These are phyloP conservation scores for Carpinus viminea DNA, from an alignment of 306 rosid species.

Conservation along the genomic window DNA sequence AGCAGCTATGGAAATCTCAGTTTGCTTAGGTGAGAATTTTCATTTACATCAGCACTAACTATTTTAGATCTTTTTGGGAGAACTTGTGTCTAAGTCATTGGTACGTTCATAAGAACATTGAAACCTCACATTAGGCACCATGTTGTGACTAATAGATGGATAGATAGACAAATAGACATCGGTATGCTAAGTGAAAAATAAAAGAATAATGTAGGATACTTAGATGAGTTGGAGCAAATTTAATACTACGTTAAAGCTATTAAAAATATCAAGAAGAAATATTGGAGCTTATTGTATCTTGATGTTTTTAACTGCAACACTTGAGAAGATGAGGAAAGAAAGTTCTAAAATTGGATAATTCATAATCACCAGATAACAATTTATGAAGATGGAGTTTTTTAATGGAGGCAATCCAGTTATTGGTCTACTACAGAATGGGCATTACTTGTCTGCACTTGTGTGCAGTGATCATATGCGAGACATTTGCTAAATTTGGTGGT, in stretches of 20 bases:
- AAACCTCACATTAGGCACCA: neutral
- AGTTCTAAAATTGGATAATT: slow-evolving; percentile 5
- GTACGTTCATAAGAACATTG: slow-evolving; percentile 7
- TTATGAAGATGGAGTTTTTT: neutral
- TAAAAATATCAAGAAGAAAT: neutral
- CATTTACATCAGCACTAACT: slow-evolving; percentile 7
- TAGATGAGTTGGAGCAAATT: slow-evolving; percentile 1
- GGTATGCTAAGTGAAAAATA: neutral
- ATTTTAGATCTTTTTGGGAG: slow-evolving; percentile 18
- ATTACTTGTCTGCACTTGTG: slow-evolving; percentile 10
- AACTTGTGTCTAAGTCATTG: neutral
- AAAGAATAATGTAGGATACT: neutral
- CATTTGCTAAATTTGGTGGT: slow-evolving; percentile 3
- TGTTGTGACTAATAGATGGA: neutral
- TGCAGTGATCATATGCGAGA: neutral
- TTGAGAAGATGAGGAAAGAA: neutral
- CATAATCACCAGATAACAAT: neutral
- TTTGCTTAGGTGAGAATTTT: slow-evolving; percentile 57
- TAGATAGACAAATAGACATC: neutral
- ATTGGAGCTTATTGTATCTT: neutral
- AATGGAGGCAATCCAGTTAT: neutral
- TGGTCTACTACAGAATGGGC: neutral
- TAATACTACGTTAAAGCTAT: neutral
- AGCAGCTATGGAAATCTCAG: slow-evolving; percentile 35
- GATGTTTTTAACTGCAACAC: neutral